phyloP scores from a whole-genome alignment of 1,284 basidiomycete genomes.

The Fomes fomentarius region DNA sequence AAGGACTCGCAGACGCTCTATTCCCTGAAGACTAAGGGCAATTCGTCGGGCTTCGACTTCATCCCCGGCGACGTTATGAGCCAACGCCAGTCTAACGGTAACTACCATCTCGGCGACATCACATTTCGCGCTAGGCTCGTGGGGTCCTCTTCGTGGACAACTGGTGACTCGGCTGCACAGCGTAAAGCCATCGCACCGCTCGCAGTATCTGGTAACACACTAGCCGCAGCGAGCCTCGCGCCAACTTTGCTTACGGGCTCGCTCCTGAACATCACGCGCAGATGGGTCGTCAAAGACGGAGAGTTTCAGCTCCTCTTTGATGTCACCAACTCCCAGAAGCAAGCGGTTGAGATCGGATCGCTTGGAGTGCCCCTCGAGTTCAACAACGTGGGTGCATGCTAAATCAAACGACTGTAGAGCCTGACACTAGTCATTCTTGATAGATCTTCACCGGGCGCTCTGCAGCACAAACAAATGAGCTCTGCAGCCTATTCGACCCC shows the following conservation, averaged over 20 bases:
- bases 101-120: constrained; percentile 61
- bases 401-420: too few relatives aligned
- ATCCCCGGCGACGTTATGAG: constrained; percentile 57
- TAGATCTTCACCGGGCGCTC: constrained; percentile 61
- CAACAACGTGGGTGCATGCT: constrained; percentile 52
- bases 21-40: constrained; percentile 47
- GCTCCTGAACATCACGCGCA: constrained; percentile 53
- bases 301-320: constrained; percentile 54
- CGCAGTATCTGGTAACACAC: constrained; percentile 43
- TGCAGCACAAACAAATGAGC: constrained; percentile 52
- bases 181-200: constrained; percentile 45
- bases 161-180: constrained; percentile 49
- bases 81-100: constrained; percentile 48
- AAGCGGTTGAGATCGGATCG: constrained; percentile 56
- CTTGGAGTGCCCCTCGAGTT: constrained; percentile 59
- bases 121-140: constrained; percentile 54
- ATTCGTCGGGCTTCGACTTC: constrained; percentile 50
- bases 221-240: constrained; percentile 52
- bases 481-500: constrained; percentile 60
- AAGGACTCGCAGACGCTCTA: constrained; percentile 63
- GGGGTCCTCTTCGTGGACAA: constrained; percentile 50
- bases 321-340: constrained; percentile 49
- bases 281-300: constrained; percentile 50
- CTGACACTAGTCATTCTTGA: not conserved
- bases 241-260: constrained; percentile 51